These are phyloP conservation scores for Salix caprea DNA, from an alignment of 345 rosid genomes.

Conservation along the genomic window DNA sequence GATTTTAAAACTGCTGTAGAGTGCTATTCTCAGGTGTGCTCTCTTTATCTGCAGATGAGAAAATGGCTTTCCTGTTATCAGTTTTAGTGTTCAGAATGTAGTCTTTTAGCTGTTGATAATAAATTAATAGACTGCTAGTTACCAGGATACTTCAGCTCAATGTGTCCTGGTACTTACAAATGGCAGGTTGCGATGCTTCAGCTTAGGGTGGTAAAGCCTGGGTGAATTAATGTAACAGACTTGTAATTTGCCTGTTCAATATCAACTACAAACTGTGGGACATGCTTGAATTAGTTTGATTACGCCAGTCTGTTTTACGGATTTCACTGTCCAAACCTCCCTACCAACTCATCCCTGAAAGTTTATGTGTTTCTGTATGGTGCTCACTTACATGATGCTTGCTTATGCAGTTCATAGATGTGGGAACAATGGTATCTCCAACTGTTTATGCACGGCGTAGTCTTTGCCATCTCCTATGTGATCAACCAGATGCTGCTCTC, in stretches of 20 bases:
- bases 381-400: not conserved
- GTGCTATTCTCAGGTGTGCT: constrained; percentile 72
- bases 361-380: not conserved
- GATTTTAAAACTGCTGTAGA: constrained; percentile 66
- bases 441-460: constrained; percentile 78
- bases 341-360: not conserved
- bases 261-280: not conserved
- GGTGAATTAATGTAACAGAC: not conserved
- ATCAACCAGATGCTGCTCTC: constrained; percentile 81
- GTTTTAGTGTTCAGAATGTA: not conserved
- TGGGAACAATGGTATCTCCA: constrained; percentile 81
- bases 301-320: not conserved
- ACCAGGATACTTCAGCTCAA: not conserved
- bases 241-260: not conserved
- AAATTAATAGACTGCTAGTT: not conserved
- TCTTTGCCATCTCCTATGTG: constrained; percentile 66
- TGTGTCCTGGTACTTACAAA: not conserved
- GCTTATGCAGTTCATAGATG: constrained; percentile 63
- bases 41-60: not conserved
- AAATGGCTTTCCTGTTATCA: not conserved
- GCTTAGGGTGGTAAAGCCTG: not conserved
- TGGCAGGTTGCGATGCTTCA: not conserved
- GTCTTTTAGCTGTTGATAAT: not conserved
- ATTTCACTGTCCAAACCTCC: not conserved
- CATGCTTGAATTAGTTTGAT: not conserved